A percentile compares a stretch with the other conserved stretches of the same genome.
Evolutionary conservation across 164 flowering plant species (phyloP).

Genomic region (Chloranthus sessilifolius): DNA sequence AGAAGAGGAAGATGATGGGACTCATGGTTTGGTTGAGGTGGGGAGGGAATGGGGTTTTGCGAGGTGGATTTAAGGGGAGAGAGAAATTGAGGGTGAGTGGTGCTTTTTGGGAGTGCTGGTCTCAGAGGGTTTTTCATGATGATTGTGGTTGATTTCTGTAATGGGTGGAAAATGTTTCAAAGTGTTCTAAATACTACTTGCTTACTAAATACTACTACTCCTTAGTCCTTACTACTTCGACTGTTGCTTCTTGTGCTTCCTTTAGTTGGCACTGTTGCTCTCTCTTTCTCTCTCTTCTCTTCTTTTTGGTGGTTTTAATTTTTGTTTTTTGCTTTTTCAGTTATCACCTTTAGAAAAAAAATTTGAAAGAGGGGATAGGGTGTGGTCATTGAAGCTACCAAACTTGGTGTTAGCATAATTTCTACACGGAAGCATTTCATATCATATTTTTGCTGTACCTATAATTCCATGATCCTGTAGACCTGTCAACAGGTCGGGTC

Average conservation of each 20-base stretch:
- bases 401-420: too few relatives aligned
- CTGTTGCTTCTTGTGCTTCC: too few relatives aligned
- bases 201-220: conserved; percentile 6
- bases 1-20: conserved; percentile 15
- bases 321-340: neutral
- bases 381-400: too few relatives aligned
- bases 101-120: conserved; percentile 74
- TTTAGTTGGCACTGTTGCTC: conserved; percentile 12
- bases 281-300: conserved; percentile 2
- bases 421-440: too few relatives aligned
- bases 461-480: too few relatives aligned
- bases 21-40: conserved; percentile 7
- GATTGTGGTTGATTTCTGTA: conserved; percentile 29
- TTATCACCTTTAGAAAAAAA: too few relatives aligned
- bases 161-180: conserved; percentile 10
- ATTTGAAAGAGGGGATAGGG: too few relatives aligned
- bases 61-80: conserved; percentile 58
- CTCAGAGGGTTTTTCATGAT: conserved; percentile 65
- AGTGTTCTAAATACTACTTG: conserved; percentile 4
- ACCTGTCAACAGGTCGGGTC: too few relatives aligned
- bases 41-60: conserved; percentile 12
- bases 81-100: conserved; percentile 30
- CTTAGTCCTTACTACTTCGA: too few relatives aligned
- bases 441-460: too few relatives aligned
- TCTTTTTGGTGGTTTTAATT: too few relatives aligned